Conservation (phyloP, 208 protist species). For the Blastocrithidia nonstop region DNA sequence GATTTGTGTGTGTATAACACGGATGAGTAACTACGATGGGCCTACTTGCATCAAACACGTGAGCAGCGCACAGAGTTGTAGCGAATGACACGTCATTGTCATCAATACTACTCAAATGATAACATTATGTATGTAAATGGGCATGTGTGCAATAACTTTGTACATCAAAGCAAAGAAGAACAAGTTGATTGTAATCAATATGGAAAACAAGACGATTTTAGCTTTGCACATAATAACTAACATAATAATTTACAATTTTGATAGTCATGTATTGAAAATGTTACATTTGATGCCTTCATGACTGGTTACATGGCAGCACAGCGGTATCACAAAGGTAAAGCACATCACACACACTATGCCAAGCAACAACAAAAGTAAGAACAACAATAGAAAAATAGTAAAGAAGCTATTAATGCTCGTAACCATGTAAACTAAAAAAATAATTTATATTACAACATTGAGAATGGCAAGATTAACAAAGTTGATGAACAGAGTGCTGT, state of each 20-base stretch:
- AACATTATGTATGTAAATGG: slow-evolving; percentile 6
- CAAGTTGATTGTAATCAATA: too few relatives aligned
- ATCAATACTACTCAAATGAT: slow-evolving; percentile 3
- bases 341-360: slow-evolving; percentile 17
- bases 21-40: slow-evolving; percentile 34
- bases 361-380: slow-evolving; percentile 3
- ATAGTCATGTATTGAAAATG: too few relatives aligned
- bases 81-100: too few relatives aligned
- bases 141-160: slow-evolving; percentile 9
- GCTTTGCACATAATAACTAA: too few relatives aligned
- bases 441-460: slow-evolving; percentile 4
- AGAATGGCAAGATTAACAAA: slow-evolving; percentile 1
- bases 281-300: slow-evolving; percentile 27
- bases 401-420: too few relatives aligned
- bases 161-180: too few relatives aligned
- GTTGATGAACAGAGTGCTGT: slow-evolving; percentile 1
- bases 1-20: slow-evolving; percentile 47
- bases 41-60: slow-evolving; percentile 28
- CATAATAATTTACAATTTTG: too few relatives aligned
- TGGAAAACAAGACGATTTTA: too few relatives aligned
- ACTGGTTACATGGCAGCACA: slow-evolving; percentile 34
- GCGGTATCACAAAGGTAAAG: slow-evolving; percentile 30
- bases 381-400: too few relatives aligned
- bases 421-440: too few relatives aligned
- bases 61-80: slow-evolving; percentile 12